Evolutionary conservation across 768 basidiomycete genomes (phyloP).

Genomic region (Lactifluus echinatus): DNA sequence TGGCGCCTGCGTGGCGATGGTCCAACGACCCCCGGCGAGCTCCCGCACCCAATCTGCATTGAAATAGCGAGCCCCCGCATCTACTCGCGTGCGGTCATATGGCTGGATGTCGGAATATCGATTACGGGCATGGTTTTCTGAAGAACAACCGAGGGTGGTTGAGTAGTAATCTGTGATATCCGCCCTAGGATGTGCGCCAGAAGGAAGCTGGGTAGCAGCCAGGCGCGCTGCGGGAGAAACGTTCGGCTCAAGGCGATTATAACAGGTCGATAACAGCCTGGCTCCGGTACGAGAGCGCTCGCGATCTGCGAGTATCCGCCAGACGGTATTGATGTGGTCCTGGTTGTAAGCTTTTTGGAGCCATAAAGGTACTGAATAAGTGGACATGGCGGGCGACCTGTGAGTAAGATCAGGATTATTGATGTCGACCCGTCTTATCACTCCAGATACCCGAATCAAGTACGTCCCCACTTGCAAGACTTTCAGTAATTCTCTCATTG

Average conservation of each 20-base stretch:
- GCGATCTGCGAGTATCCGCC: constrained; percentile 32
- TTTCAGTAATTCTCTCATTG: not conserved
- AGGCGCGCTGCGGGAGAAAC: constrained; percentile 11
- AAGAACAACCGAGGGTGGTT: constrained; percentile 38
- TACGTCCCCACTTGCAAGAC: not conserved
- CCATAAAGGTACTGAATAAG: constrained; percentile 22
- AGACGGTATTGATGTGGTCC: constrained; percentile 26
- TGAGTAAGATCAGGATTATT: not conserved
- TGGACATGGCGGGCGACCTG: constrained; percentile 4
- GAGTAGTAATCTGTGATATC: constrained; percentile 44
- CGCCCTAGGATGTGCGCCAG: constrained; percentile 19
- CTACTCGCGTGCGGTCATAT: constrained; percentile 74
- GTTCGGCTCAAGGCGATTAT: constrained; percentile 19
- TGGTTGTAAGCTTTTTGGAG: constrained; percentile 23
- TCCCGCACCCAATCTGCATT: constrained; percentile 87
- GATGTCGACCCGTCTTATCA: constrained; percentile 16
- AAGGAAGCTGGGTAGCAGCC: constrained; percentile 11
- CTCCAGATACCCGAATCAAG: constrained; percentile 20
- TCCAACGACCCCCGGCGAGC: constrained; percentile 60
- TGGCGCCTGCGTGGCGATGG: constrained; percentile 84
- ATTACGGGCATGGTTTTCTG: constrained; percentile 42
- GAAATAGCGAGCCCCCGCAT: constrained; percentile 54
- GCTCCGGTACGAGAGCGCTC: constrained; percentile 30
- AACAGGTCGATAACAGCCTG: constrained; percentile 24
- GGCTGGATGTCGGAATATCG: constrained; percentile 69